Evolutionary conservation across 129 eudicot species (phyloP), one percentile per base, ranked within the genome.

Genomic region (Flaveria trinervia): DNA sequence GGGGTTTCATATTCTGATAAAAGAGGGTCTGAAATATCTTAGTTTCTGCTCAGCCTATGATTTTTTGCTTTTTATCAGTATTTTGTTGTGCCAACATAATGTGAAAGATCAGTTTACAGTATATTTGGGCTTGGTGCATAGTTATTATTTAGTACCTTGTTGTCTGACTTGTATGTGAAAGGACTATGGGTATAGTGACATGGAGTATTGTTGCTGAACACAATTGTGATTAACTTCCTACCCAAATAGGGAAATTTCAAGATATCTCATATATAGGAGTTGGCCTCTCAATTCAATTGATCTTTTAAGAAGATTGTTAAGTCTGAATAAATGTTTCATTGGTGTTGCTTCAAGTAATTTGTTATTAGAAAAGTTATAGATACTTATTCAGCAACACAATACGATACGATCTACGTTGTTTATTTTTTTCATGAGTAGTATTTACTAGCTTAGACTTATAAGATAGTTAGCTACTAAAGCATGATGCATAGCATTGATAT

Each of bases 91-190:
- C 39, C 39, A 60, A 15, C 66, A 60, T 25, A 16, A 9, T 25
- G 66, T 36, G 36, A 60, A 60, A 60, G 66, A 33, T 25, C 36
- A 60, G 66, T 25, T 23, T 59, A 59, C 66, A 59, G 23, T 23
- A 59, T 1, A 59, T 23, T 22, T 20, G 10, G 65, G 65, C 36
- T 25, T n/a, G 23, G 36, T 4, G 36, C 36, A 30, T 30, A 30
- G 36, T 30, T 26, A 7, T 18, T 56, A 20, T 56, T 20, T 18
- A 52, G 17, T 52, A 20, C 13, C 4, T 56, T 20, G 64, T 22
- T 23, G 66, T 60, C 39, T 60, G 36, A 57, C 23, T 57, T 57
- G 33, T 9, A 57, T 57, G 65, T 8, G 36, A 57, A 57, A 57
- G 33, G 65, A 20, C 65, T 57, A 55, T 17, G 17, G 61, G 25